These are phyloP conservation scores for Magnaporthales sp. DNA, from an alignment of 2,329 filamentous ascomycete genomes.

Conservation along the genomic window DNA sequence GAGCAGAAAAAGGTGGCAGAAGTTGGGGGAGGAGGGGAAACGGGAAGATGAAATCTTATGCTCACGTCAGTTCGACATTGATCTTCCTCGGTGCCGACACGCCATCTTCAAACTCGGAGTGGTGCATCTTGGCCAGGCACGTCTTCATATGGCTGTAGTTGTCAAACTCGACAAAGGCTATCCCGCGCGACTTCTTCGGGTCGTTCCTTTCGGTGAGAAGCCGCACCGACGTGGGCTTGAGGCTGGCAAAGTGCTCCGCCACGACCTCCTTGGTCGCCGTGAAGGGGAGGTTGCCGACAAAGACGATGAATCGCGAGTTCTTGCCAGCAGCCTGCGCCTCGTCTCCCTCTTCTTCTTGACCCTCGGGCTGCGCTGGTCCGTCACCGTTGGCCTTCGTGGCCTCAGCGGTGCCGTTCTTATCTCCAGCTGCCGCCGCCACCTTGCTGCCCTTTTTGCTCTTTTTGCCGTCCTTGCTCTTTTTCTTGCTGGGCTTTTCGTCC, in stretches of 20 bases:
- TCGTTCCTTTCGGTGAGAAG: constrained; percentile 48
- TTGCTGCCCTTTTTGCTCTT: constrained; percentile 1
- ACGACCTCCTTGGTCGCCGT: constrained; percentile 64
- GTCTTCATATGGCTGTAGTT: constrained; percentile 86
- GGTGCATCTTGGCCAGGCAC: constrained; percentile 83
- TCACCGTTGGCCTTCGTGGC: background rate
- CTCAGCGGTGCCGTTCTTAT: background rate
- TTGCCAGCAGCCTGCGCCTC: background rate
- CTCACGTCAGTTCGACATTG: constrained; percentile 84
- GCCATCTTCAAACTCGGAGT: constrained; percentile 62
- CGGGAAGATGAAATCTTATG: constrained; percentile 16
- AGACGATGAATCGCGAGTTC: constrained; percentile 47
- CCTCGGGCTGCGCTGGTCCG: background rate
- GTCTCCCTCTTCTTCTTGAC: background rate
- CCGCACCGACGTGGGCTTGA: constrained; percentile 62
- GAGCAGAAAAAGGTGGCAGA: constrained; percentile 5
- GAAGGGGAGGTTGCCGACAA: constrained; percentile 77
- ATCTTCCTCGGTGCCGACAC: constrained; percentile 58
- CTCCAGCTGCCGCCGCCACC: background rate
- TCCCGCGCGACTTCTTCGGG: constrained; percentile 59
- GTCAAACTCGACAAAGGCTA: constrained; percentile 84
- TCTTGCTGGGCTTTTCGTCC: background rate
- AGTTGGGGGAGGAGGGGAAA: too few species aligned
- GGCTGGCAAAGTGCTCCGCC: constrained; percentile 66
- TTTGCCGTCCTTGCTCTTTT: background rate